Evolutionary conservation across 2,329 filamentous ascomycete genomes (phyloP).

Genomic region (Ilyonectria destructans): DNA sequence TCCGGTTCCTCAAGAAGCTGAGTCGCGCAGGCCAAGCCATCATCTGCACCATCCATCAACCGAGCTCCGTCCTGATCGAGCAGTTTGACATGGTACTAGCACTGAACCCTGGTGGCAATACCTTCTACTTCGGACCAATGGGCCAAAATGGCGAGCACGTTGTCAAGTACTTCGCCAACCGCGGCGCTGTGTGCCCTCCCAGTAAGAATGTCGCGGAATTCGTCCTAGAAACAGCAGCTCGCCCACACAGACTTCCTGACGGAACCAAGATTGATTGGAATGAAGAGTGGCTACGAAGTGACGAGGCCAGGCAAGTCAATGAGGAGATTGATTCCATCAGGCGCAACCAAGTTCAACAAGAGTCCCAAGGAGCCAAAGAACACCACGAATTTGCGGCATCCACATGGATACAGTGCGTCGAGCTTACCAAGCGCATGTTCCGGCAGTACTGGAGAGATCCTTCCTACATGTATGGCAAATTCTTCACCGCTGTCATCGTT

Average conservation of each 20-base stretch:
- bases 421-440: slow-evolving; percentile 81
- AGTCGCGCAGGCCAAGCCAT: slow-evolving; percentile 72
- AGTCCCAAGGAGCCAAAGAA: slow-evolving; percentile 7
- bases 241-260: slow-evolving; percentile 53
- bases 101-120: slow-evolving; percentile 66
- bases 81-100: slow-evolving; percentile 70
- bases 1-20: slow-evolving; percentile 72
- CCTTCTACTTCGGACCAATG: slow-evolving; percentile 70
- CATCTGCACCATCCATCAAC: slow-evolving; percentile 73
- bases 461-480: slow-evolving; percentile 83
- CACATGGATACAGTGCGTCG: slow-evolving; percentile 72
- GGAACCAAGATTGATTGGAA: slow-evolving; percentile 77
- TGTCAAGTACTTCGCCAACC: slow-evolving; percentile 69
- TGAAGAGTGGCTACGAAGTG: slow-evolving; percentile 79
- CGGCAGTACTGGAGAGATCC: slow-evolving; percentile 83
- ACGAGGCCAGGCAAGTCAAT: slow-evolving; percentile 72
- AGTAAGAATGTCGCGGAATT: slow-evolving; percentile 66
- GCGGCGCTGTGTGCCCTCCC: slow-evolving; percentile 77
- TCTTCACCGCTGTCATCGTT: slow-evolving; percentile 80
- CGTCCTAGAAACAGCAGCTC: slow-evolving; percentile 63
- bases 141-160: slow-evolving; percentile 63
- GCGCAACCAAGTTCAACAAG: slow-evolving; percentile 37
- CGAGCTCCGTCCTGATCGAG: slow-evolving; percentile 67
- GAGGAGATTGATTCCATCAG: slow-evolving; percentile 70
- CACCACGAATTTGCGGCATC: slow-evolving; percentile 77